phyloP scores from a whole-genome alignment of 2,329 filamentous ascomycete species.

The Sporothrix globosa region DNA sequence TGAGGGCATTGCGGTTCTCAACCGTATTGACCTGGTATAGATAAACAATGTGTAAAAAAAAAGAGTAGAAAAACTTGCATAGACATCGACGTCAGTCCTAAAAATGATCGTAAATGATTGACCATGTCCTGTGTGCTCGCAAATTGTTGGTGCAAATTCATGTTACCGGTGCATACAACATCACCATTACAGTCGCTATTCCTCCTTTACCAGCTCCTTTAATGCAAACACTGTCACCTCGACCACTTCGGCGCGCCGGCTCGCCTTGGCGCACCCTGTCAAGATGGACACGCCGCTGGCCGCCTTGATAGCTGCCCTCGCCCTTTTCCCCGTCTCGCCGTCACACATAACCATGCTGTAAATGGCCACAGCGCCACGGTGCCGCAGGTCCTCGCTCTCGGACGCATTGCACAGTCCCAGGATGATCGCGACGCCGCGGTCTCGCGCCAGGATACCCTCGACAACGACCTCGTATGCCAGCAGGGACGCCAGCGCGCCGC shows the following conservation, averaged over 20 bases:
- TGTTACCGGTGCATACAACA: not conserved
- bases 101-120: not conserved
- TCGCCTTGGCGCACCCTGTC: slow-evolving; percentile 70
- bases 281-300: slow-evolving; percentile 69
- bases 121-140: slow-evolving; percentile 7
- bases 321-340: slow-evolving; percentile 65
- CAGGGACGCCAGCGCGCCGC: slow-evolving; percentile 83
- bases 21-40: slow-evolving; percentile 52
- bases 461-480: slow-evolving; percentile 78
- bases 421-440: slow-evolving; percentile 75
- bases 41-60: not conserved
- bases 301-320: slow-evolving; percentile 61
- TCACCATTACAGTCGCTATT: slow-evolving; percentile 6
- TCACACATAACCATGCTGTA: slow-evolving; percentile 71
- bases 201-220: slow-evolving; percentile 63
- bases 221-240: slow-evolving; percentile 72
- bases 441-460: slow-evolving; percentile 68
- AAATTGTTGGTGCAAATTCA: slow-evolving; percentile 19
- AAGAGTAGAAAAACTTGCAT: no score
- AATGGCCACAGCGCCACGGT: slow-evolving; percentile 75
- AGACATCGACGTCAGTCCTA: no score
- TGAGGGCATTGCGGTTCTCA: slow-evolving; percentile 68
- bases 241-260: slow-evolving; percentile 69
- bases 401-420: slow-evolving; percentile 81
- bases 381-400: slow-evolving; percentile 67